Evolutionary conservation across 257 asterid genomes (phyloP).

Genomic region (Solanum lycopersicoides): DNA sequence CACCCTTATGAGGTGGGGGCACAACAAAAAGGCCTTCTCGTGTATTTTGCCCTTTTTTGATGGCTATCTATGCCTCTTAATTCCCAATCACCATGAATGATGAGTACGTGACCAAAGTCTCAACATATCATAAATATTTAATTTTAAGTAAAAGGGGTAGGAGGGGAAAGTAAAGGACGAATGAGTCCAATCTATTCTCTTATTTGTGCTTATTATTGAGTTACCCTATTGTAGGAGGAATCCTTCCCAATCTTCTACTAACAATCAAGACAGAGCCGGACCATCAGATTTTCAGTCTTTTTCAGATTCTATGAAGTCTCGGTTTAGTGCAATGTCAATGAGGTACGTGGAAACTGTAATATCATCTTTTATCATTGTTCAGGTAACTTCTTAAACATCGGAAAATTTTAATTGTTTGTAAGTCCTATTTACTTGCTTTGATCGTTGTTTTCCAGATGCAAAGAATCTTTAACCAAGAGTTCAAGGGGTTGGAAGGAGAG

Average conservation of each 20-base stretch:
- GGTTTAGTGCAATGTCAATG: conserved; percentile 58
- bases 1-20: neutral
- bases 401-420: neutral
- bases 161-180: neutral
- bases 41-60: neutral
- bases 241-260: conserved; percentile 46
- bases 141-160: neutral
- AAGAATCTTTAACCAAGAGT: conserved; percentile 79
- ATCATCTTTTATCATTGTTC: neutral
- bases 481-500: conserved; percentile 96
- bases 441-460: conserved; percentile 31
- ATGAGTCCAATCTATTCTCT: neutral
- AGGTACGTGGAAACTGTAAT: conserved; percentile 30
- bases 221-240: conserved; percentile 21
- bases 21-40: neutral
- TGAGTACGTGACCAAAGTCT: neutral
- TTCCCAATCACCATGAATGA: neutral
- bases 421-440: neutral
- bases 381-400: neutral
- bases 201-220: neutral
- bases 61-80: neutral
- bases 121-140: neutral
- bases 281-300: conserved; percentile 76
- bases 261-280: conserved; percentile 70
- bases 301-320: conserved; percentile 70